Percentiles rank a stretch among this genome's conserved stretches.
Evolutionary conservation across 768 basidiomycete genomes (phyloP).

Genomic region (Daedalea quercina): DNA sequence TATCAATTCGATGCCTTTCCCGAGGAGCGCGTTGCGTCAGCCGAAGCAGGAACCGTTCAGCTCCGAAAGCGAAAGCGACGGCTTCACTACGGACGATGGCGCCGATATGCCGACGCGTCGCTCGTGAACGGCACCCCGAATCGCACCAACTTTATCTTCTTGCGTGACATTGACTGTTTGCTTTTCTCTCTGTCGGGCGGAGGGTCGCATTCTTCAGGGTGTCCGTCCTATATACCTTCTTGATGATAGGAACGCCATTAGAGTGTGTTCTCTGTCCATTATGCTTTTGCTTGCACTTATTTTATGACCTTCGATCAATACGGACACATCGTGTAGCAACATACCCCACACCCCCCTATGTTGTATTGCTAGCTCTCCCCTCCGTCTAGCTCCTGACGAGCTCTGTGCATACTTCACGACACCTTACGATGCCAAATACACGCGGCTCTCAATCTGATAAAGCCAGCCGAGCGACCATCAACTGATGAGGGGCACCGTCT

Average conservation of each 20-base stretch:
- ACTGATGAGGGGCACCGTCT: slow-evolving; percentile 83
- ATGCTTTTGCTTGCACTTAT: slow-evolving; percentile 9
- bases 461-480: slow-evolving; percentile 60
- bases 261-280: slow-evolving; percentile 5
- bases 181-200: neutral
- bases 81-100: slow-evolving; percentile 21
- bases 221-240: slow-evolving; percentile 6
- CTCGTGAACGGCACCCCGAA: slow-evolving; percentile 7
- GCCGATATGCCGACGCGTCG: slow-evolving; percentile 13
- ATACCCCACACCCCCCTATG: slow-evolving; percentile 23
- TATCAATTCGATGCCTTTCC: slow-evolving; percentile 35
- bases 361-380: slow-evolving; percentile 35
- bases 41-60: slow-evolving; percentile 57
- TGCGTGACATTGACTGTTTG: slow-evolving; percentile 1
- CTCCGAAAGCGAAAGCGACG: slow-evolving; percentile 60
- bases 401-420: slow-evolving; percentile 16
- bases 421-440: slow-evolving; percentile 25
- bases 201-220: slow-evolving; percentile 6
- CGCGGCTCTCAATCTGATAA: slow-evolving; percentile 24
- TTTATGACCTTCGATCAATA: slow-evolving; percentile 13
- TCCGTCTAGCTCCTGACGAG: slow-evolving; percentile 15
- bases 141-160: neutral
- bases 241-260: neutral
- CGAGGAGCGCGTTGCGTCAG: slow-evolving; percentile 29
- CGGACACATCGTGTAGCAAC: slow-evolving; percentile 20